Evolutionary conservation across 2,329 filamentous ascomycete species (phyloP), one percentile per base, ranked within the genome.

Genomic region (Cladophialophora carrionii): DNA sequence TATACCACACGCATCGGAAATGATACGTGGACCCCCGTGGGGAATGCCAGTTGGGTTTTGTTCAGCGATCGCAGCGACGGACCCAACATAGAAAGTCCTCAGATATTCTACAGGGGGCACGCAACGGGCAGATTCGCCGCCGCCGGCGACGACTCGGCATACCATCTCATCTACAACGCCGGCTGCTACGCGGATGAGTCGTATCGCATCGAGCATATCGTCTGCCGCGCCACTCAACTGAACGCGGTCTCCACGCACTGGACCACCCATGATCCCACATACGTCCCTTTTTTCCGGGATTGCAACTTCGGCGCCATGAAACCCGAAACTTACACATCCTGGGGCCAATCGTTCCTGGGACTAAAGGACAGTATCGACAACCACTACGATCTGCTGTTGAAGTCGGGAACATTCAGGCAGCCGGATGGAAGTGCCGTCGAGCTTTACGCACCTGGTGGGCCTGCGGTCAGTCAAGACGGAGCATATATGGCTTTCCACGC

Each of bases 401-500:
- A 53, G 37, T 51, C 63, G 8, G 63, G 57, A 24, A 41, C n/a
- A 31, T 65, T 57, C 53, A 20, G 32, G 20, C 63, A 65, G 51
- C 51, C 53, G 14, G 57, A 65, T 29, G 58, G 58, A 8, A 26
- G 7, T 14, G 24, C 4, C 14, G 58, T 56, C 20, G 6, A 57
- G 53, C 41, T 65, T 8, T 62, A 54, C 22, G 63, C 57, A 48
- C 63, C 63, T 24, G 63, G 63, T 14, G 63, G 63, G 4, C 57
- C 63, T 22, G 63, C 37, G 14, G 53, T 62, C n/a, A 62, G 9
- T 26, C 57, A 51, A 24, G 58, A 65, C 22, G 63, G 58, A 26
- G 12, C 24, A 48, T 65, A 65, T 29, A 62, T 65, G 63, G 58
- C 58, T 9, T 65, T 65, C 48, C 63, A 65, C 24, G 63, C 57